Evolutionary conservation across 345 rosid species (phyloP), one percentile per base, ranked within the genome.

Genomic region (Boechera divaricarpa): DNA sequence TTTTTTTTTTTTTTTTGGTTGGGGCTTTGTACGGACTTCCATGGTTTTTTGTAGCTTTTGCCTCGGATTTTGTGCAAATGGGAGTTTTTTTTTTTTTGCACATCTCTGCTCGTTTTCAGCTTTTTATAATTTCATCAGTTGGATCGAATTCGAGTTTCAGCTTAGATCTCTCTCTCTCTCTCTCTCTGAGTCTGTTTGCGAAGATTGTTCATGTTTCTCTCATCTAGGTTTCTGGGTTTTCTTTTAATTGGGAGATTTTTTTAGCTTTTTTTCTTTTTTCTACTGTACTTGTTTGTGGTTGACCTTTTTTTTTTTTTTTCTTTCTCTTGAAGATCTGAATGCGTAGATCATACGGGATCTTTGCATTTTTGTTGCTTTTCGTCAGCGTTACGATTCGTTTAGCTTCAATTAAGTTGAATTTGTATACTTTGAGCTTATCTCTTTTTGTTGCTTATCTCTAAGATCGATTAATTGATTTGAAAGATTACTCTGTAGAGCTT

Each of bases 281-380:
- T 63, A 39, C 72, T 70, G 44, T 70, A 70, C 52, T 70, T 26
- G 10, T 62, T 48, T 1, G 6, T 38, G 38, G 81, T 78, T 78
- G 77, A 72, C 81, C 74, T 58, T 72, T 70, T 77, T 55, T 4
- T 33, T 59, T 62, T 5, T 4, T 42, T 11, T 21, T 21, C 1
- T 1, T 11, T 10, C 7, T 55, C 64, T 77, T 59, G 81, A 66
- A 78, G 73, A 78, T 78, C 81, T 72, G 51, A 72, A 52, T 57
- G 69, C 77, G 77, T 78, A 72, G 69, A 78, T 72, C 73, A 78
- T 59, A 72, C 69, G 77, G 64, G 81, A 78, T 72, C 77, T 78
- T 76, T 48, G 2, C 70, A 54, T 55, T 65, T 69, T 69, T 24
- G 66, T 24, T 3, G n/a, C 77, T 78, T 78, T 78, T 58, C 77